Evolutionary conservation across 257 asterid genomes (phyloP), one percentile per base, ranked within the genome.

Genomic region (Nicotiana noctiflora): DNA sequence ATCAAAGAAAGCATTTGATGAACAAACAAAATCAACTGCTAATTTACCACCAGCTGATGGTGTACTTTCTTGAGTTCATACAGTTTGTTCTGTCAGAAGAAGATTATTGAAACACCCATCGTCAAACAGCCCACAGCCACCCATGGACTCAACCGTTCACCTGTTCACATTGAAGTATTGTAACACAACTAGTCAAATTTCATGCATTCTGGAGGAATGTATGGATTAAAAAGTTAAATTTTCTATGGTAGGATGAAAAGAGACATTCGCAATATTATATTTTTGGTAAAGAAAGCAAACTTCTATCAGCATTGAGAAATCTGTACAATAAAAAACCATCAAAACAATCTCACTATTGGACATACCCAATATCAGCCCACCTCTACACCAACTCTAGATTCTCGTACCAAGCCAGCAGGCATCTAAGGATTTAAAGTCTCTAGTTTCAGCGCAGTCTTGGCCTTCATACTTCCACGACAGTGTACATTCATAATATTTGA

Each of bases 141-240:
- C 96, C 97, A 94, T 81, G 98, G 98, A 88, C 98, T 93, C 88
- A 94, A 88, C 56, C 97, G 89, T 84, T 94, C 98, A 65, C 97
- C 96, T 94, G 91, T 87, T 34, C 68, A 75, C 37, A 65, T 49
- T 83, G 78, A 11, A 72, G 12, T 6, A 68, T 1, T 7, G 5
- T 18, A 53, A 12, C 15, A 56, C 62, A 56, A n/a, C 5, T 57
- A 8, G 17, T 79, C 57, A 80, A 70, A 72, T 23, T 59, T 21
- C 19, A 44, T 6, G 34, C 56, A 44, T 44, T 6, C 21, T 19
- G 60, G 15, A 21, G 0, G 37, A 23, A 13, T 3, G 4, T 46
- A 74, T 46, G 60, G 17, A 49, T 55, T 49, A 49, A 44, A 44
- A 19, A 13, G 13, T 21, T 1, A 21, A 44, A 70, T 19, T 72